Evolutionary conservation across 768 basidiomycete species (phyloP), one percentile per base, ranked within the genome.

Genomic region (Paxillus ammoniavirescens): DNA sequence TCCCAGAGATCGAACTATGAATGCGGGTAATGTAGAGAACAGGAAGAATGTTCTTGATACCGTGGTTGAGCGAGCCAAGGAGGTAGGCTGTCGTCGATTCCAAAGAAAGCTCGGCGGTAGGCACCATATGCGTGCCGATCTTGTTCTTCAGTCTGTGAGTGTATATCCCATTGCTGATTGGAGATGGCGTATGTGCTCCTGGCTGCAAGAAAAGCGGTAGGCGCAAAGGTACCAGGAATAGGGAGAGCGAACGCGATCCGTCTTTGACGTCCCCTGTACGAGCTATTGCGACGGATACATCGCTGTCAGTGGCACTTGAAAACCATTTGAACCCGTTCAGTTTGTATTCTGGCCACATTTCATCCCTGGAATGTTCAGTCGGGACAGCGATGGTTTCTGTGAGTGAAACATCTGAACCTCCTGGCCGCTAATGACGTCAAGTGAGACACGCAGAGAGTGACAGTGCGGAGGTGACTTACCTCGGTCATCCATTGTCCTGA

Each of bases 401-500:
- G 48, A 82, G 78, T 3, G 86, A 87, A 12, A 91, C 81, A 61
- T 90, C 89, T 9, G 87, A 90, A 2, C 87, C 86, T 35, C 87
- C 88, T 12, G 86, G 80, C 17, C 85, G 79, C 84, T 86, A 47
- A 14, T 28, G 10, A 15, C 38, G 35, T 9, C 23, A 23, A 31
- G 26, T 57, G 26, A 56, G 21, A 5, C 15, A 12, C 5, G 7
- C 14, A 5, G 14, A 5, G 18, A 18, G 21, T 42, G 43, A 14
- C 12, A 47, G 0, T 14, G 12, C 15, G 8, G 12, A 23, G 37
- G 33, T 5, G 5, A 55, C 66, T 4, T 54, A 79, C 87, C 72
- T 90, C 87, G 3, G 89, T 90, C 89, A 89, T 89, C 88, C 88
- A 91, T 68, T 91, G 89, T 0, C 89, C 89, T 9, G 87, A 81